Evolutionary conservation across 140 eudicot species (phyloP).

Genomic region (Anethum foeniculum): DNA sequence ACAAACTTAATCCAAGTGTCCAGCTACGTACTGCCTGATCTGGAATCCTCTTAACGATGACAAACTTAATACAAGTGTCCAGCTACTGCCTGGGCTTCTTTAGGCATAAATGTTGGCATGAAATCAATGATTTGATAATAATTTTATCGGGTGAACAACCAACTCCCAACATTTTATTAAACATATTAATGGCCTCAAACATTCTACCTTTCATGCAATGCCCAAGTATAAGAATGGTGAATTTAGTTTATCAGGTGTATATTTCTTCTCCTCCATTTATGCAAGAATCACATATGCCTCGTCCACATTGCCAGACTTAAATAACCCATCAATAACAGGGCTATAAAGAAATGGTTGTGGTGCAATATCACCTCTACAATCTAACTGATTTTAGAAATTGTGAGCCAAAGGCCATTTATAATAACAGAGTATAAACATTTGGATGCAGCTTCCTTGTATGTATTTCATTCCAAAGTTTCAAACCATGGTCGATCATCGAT

Average conservation of each 20-base stretch:
- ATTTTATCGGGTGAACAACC: conserved; percentile 70
- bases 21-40: conserved; percentile 25
- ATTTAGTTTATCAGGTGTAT: conserved; percentile 66
- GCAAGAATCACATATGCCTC: conserved; percentile 60
- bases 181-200: conserved; percentile 68
- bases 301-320: conserved; percentile 76
- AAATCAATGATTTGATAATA: conserved; percentile 48
- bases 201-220: conserved; percentile 93
- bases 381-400: conserved; percentile 44
- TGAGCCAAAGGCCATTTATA: conserved; percentile 71
- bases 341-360: conserved; percentile 68
- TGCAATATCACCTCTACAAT: conserved; percentile 40
- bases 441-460: conserved; percentile 41
- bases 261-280: conserved; percentile 72
- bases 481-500: conserved; percentile 53
- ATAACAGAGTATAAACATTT: conserved; percentile 58
- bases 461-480: conserved; percentile 62
- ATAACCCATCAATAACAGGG: conserved; percentile 87
- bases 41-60: conserved; percentile 24
- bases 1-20: conserved; percentile 19
- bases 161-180: conserved; percentile 47
- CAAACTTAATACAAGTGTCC: conserved; percentile 18
- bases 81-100: conserved; percentile 46
- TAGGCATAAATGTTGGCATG: conserved; percentile 83
- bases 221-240: conserved; percentile 83